These are phyloP conservation scores for Danielia oregonensis DNA, from an alignment of 805 yeast genomes.

Conservation along the genomic window DNA sequence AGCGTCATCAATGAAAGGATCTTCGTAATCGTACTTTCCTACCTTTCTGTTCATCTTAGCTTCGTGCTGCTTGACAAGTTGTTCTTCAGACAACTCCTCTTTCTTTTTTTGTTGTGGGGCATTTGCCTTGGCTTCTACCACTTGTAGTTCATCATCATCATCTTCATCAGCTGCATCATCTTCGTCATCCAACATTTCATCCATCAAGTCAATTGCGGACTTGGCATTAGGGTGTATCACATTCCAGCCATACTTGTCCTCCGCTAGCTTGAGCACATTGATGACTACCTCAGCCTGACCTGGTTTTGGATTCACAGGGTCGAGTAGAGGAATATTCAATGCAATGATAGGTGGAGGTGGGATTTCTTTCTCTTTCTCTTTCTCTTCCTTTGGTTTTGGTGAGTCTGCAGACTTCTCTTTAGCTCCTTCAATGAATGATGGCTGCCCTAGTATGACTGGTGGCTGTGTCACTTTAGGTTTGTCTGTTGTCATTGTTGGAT, in stretches of 20 bases:
- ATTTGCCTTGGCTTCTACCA: constrained; percentile 11
- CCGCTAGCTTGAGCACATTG: constrained; percentile 70
- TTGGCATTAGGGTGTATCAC: constrained; percentile 64
- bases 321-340: constrained; percentile 48
- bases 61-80: constrained; percentile 43
- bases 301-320: constrained; percentile 45
- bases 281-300: constrained; percentile 64
- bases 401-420: neutral
- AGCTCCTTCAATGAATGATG: constrained; percentile 16
- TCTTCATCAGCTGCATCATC: constrained; percentile 44
- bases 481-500: constrained; percentile 23
- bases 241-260: constrained; percentile 81
- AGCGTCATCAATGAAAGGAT: constrained; percentile 94
- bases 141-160: constrained; percentile 30
- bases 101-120: constrained; percentile 19
- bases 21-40: constrained; percentile 88
- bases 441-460: constrained; percentile 12
- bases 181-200: constrained; percentile 49
- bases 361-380: constrained; percentile 9
- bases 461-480: constrained; percentile 9
- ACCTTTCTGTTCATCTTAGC: constrained; percentile 62
- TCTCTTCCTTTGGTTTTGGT: constrained; percentile 3
- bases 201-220: constrained; percentile 51
- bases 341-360: constrained; percentile 46
- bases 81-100: constrained; percentile 34